Evolutionary conservation across 768 basidiomycete species (phyloP).

Genomic region (Asterophora parasitica): DNA sequence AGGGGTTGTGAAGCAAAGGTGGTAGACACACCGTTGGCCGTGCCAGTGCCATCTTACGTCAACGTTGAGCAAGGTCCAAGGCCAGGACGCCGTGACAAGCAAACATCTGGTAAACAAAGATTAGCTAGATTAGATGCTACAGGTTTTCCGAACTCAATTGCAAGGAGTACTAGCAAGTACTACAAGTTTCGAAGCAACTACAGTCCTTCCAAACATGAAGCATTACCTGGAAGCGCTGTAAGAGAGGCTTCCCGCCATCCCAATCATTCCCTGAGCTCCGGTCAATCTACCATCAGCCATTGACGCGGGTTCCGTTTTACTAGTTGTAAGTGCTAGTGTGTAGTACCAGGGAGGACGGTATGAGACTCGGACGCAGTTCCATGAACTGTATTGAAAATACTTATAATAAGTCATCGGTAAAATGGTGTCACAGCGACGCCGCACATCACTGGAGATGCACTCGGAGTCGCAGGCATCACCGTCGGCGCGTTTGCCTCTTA

Average conservation of each 20-base stretch:
- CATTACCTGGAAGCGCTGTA: no score
- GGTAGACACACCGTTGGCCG: conserved; percentile 57
- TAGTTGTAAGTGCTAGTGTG: no score
- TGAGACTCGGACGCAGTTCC: no score
- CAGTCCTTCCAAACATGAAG: no score
- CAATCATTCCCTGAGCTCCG: not conserved
- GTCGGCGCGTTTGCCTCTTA: conserved; percentile 6
- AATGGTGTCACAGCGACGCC: conserved; percentile 6
- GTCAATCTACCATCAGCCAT: not conserved
- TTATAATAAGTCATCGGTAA: not conserved
- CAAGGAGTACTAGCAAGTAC: no score
- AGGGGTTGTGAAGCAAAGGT: not conserved
- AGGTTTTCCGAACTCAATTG: no score
- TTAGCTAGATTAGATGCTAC: no score
- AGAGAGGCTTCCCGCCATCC: not conserved
- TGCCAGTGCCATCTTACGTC: conserved; percentile 51
- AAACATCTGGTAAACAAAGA: not conserved
- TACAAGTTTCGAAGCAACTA: no score
- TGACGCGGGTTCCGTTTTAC: not conserved
- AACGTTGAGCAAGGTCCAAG: not conserved
- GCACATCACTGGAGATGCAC: not conserved
- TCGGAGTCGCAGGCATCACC: not conserved
- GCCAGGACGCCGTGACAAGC: conserved; percentile 8
- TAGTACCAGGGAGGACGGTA: no score
- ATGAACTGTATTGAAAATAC: no score